These are phyloP conservation scores for Neurospora tetraspora DNA, from an alignment of 495 filamentous ascomycete species.

Conservation along the genomic window DNA sequence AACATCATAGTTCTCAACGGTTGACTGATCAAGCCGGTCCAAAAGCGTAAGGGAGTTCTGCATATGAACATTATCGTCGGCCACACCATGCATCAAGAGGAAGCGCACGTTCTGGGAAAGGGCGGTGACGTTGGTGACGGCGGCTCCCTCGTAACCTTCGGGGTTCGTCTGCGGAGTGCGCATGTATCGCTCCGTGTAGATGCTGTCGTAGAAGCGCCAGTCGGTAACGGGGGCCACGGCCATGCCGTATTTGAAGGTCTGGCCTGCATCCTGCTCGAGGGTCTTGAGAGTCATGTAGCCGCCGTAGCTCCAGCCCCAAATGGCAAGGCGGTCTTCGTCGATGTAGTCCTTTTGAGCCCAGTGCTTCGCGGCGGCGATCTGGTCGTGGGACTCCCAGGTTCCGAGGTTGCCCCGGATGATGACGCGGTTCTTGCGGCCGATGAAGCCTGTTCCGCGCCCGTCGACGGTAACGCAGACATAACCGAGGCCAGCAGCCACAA, in stretches of 20 bases:
- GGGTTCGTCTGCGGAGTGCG: slow-evolving; percentile 77
- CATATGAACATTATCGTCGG: slow-evolving; percentile 94
- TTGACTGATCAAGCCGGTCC: slow-evolving; percentile 74
- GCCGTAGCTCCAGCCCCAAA: slow-evolving; percentile 98
- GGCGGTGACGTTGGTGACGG: slow-evolving; percentile 60
- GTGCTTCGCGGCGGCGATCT: slow-evolving; percentile 81
- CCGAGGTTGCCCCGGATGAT: slow-evolving; percentile 78
- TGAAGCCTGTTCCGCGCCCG: slow-evolving; percentile 83
- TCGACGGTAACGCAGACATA: slow-evolving; percentile 96
- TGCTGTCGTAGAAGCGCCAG: slow-evolving; percentile 90
- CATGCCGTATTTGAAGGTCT: slow-evolving; percentile 94
- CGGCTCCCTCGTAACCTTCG: slow-evolving; percentile 63
- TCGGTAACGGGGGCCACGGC: slow-evolving; percentile 96
- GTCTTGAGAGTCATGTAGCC: slow-evolving; percentile 97
- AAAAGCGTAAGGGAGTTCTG: slow-evolving; percentile 83
- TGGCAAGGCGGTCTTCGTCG: slow-evolving; percentile 70
- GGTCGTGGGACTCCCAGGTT: slow-evolving; percentile 75
- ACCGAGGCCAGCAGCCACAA: slow-evolving; percentile 74
- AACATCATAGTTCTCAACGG: slow-evolving; percentile 90
- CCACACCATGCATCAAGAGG: slow-evolving; percentile 85
- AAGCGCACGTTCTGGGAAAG: slow-evolving; percentile 71
- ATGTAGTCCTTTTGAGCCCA: slow-evolving; percentile 79
- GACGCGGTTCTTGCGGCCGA: slow-evolving; percentile 73
- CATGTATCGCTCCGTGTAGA: slow-evolving; percentile 97
- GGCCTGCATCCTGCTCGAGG: slow-evolving; percentile 77